phyloP scores from a whole-genome alignment of 2,329 filamentous ascomycete genomes.

The Paraphoma chrysanthemicola region DNA sequence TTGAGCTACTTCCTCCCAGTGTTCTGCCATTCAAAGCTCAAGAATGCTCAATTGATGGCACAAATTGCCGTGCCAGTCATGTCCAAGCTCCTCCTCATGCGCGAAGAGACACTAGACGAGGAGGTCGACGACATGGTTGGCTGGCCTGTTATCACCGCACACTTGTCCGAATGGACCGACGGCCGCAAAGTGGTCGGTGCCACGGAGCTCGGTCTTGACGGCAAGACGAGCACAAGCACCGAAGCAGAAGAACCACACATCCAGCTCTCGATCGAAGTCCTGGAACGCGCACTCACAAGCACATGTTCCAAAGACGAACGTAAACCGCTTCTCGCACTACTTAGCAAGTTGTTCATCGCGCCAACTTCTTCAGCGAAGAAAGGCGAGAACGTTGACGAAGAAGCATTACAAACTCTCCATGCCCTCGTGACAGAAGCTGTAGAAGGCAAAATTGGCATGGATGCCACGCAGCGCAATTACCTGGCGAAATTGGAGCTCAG shows the following conservation, averaged over 20 bases:
- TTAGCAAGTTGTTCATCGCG: slow-evolving; percentile 83
- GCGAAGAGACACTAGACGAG: slow-evolving; percentile 73
- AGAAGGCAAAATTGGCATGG: slow-evolving; percentile 58
- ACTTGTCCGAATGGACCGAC: slow-evolving; percentile 94
- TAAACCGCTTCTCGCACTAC: slow-evolving; percentile 68
- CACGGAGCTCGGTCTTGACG: slow-evolving; percentile 50
- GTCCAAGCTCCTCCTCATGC: slow-evolving; percentile 68
- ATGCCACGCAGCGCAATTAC: slow-evolving; percentile 60
- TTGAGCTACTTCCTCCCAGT: slow-evolving; percentile 94
- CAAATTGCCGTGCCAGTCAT: slow-evolving; percentile 76
- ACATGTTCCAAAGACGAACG: slow-evolving; percentile 79
- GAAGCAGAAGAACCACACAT: slow-evolving; percentile 82
- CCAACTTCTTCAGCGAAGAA: slow-evolving; percentile 55
- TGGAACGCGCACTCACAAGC: slow-evolving; percentile 74
- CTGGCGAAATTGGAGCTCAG: slow-evolving; percentile 61
- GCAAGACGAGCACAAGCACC: slow-evolving; percentile 61
- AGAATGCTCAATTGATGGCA: slow-evolving; percentile 85
- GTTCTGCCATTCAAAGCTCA: slow-evolving; percentile 83
- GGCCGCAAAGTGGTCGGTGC: slow-evolving; percentile 77
- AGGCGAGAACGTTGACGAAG: slow-evolving; percentile 27
- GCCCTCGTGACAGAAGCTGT: slow-evolving; percentile 56
- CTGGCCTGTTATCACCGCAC: slow-evolving; percentile 78
- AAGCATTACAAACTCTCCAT: slow-evolving; percentile 45
- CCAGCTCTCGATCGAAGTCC: slow-evolving; percentile 75
- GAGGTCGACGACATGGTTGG: slow-evolving; percentile 77